Base-by-base conservation (phyloP, 495 filamentous ascomycete species). In the Collariella sp. region DNA sequence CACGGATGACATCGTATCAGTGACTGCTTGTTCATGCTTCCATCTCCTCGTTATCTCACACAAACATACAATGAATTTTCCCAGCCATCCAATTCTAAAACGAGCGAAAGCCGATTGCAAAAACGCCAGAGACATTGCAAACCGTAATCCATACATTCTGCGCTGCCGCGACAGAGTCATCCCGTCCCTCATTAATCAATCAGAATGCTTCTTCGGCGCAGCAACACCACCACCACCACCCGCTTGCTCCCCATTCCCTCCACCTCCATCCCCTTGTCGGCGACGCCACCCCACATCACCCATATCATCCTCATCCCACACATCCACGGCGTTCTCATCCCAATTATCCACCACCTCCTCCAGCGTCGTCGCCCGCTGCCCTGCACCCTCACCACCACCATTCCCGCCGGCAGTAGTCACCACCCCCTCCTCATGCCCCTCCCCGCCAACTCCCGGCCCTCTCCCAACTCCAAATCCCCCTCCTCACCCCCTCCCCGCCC, bases 291-390 rank as follows among this genome's bases (percentile, higher is more conserved):
- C 68, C 33, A 74, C 66, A 45, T 72, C 69, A 7, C 67, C 70
- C 3, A 65, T 62, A 5, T 85, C 83, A 29, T 83, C 83, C 3
- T 81, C 78, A 54, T 88, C 85, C 86, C 85, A 89, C 12, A 76
- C 76, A 63, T 89, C 86, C 19, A 81, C 81, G 0, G 79, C 80
- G 62, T 91, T 87, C 67, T 90, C 87, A 58, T 90, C 87, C 87
- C 87, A 91, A 56, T 85, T 86, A 61, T 89, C 87, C 13, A 90
- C 78, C 66, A 87, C 84, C 35, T 85, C 79, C 55, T 90, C 87
- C 42, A 88, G 69, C 5, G 76, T 77, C 40, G 50, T 16, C 0
- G 20, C 31, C 7, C 41, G 50, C 41, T 38, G 50, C 1, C 39
- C 50, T 1, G 19, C 40, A 36, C 36, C 38, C 26, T 6, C 36